Percentiles rank a stretch among this genome's conserved stretches.
These are phyloP conservation scores for Aspergillus taichungensis DNA, from an alignment of 495 filamentous ascomycete species.

Conservation along the genomic window DNA sequence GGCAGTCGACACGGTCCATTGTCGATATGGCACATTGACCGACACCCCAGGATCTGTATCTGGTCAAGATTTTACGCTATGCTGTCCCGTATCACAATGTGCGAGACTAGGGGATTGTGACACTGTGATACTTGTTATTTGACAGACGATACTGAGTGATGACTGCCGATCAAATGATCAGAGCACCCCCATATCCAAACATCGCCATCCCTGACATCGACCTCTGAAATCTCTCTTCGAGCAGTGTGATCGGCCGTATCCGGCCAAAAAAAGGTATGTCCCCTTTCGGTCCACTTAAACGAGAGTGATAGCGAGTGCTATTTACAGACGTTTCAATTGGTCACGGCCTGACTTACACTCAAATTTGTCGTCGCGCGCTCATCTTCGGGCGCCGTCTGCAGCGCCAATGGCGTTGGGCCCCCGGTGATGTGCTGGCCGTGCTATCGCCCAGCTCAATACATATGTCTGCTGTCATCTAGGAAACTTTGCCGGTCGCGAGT, in stretches of 20 bases:
- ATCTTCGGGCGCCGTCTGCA: slow-evolving; percentile 67
- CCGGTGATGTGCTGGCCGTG: slow-evolving; percentile 60
- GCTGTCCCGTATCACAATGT: too few species aligned
- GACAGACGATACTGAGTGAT: too few species aligned
- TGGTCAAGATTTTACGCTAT: too few species aligned
- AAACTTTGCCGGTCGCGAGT: slow-evolving; percentile 70
- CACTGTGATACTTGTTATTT: too few species aligned
- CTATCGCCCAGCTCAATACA: slow-evolving; percentile 63
- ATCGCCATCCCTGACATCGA: slow-evolving; percentile 59
- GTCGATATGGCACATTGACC: too few species aligned
- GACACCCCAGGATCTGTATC: too few species aligned
- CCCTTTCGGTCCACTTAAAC: too few species aligned
- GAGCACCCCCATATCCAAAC: slow-evolving; percentile 29
- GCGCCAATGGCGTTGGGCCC: slow-evolving; percentile 60
- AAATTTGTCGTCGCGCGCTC: slow-evolving; percentile 48
- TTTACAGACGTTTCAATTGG: slow-evolving; percentile 49
- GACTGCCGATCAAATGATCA: neutral
- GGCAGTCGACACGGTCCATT: too few species aligned
- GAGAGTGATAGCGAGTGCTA: too few species aligned
- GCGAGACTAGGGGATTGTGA: too few species aligned
- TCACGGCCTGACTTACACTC: slow-evolving; percentile 58
- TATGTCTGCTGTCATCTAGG: slow-evolving; percentile 56
- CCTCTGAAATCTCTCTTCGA: slow-evolving; percentile 53
- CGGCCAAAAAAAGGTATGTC: slow-evolving; percentile 5
- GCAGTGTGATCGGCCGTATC: slow-evolving; percentile 3